Percentiles rank a stretch among this genome's conserved stretches.
Conservation (phyloP, 2,329 filamentous ascomycete genomes). For the Alternaria solani region DNA sequence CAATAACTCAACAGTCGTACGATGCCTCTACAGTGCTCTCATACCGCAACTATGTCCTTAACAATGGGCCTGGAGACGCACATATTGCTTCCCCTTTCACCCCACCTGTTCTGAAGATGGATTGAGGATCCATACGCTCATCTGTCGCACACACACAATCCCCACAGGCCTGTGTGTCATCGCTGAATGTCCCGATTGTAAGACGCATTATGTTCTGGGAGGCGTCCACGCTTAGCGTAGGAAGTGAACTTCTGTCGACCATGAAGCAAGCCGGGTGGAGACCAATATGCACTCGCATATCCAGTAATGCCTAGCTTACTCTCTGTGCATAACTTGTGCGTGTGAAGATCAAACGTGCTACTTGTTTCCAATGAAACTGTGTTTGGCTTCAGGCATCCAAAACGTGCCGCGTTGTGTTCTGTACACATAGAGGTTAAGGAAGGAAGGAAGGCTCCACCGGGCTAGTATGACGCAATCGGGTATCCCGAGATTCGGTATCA, state of each 20-base stretch:
- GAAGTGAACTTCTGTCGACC: slow-evolving; percentile 29
- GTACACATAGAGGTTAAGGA: too few species aligned
- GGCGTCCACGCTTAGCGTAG: slow-evolving; percentile 15
- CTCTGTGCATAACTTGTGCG: neutral
- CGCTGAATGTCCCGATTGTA: neutral
- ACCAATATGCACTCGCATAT: slow-evolving; percentile 25
- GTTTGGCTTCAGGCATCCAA: neutral
- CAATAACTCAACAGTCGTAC: neutral
- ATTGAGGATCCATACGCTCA: neutral
- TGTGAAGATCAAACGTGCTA: neutral
- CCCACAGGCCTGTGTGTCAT: neutral
- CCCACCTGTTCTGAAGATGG: neutral
- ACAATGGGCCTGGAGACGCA: neutral
- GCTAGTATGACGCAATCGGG: slow-evolving; percentile 15
- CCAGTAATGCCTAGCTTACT: slow-evolving; percentile 18
- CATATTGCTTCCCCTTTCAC: neutral
- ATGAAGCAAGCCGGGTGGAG: slow-evolving; percentile 30
- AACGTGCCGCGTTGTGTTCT: neutral
- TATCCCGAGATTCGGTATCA: slow-evolving; percentile 14
- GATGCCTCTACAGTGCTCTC: neutral
- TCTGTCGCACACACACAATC: neutral
- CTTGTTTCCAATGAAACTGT: neutral
- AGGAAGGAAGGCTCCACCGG: neutral
- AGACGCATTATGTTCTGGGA: slow-evolving; percentile 34
- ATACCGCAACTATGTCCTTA: neutral